Percentiles rank a stretch among this genome's conserved stretches.
Evolutionary conservation across 1,284 basidiomycete genomes (phyloP).

Genomic region (Ceratobasidium sp.): DNA sequence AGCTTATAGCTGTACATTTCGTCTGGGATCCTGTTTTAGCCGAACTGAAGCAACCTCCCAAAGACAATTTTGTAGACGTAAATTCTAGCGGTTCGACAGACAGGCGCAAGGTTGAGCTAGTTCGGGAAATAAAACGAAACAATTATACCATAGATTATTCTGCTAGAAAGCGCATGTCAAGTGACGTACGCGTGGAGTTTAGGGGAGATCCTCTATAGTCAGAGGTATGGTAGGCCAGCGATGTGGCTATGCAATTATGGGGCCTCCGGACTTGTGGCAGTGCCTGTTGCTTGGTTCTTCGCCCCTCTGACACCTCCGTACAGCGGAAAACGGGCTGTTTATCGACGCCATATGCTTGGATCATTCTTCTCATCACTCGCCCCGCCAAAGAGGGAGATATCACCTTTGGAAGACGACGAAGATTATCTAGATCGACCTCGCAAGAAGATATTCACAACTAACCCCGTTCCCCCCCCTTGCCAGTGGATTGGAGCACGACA

Average conservation of each 20-base stretch:
- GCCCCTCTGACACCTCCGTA: too few species aligned
- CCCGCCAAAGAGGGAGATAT: conserved; percentile 28
- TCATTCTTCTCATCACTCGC: neutral
- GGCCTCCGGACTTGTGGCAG: too few species aligned
- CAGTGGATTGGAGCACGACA: too few species aligned
- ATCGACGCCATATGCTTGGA: conserved; percentile 21
- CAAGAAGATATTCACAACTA: conserved; percentile 36
- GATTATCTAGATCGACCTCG: conserved; percentile 36
- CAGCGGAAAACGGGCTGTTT: too few species aligned
- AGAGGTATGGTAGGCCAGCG: too few species aligned
- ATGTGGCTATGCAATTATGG: too few species aligned
- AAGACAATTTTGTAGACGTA: neutral
- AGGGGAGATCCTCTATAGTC: neutral
- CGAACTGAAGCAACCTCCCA: neutral
- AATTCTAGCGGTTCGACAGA: neutral
- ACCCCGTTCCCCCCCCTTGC: neutral
- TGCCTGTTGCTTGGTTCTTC: too few species aligned
- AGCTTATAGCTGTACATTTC: neutral
- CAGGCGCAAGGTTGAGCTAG: neutral
- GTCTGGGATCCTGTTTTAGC: neutral
- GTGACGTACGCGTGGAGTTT: neutral
- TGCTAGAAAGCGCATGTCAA: neutral
- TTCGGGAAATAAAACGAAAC: too few species aligned
- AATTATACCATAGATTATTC: neutral
- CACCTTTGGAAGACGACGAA: conserved; percentile 37